Conservation (phyloP, 2,329 filamentous ascomycete genomes). For the Fusarium coicis region DNA sequence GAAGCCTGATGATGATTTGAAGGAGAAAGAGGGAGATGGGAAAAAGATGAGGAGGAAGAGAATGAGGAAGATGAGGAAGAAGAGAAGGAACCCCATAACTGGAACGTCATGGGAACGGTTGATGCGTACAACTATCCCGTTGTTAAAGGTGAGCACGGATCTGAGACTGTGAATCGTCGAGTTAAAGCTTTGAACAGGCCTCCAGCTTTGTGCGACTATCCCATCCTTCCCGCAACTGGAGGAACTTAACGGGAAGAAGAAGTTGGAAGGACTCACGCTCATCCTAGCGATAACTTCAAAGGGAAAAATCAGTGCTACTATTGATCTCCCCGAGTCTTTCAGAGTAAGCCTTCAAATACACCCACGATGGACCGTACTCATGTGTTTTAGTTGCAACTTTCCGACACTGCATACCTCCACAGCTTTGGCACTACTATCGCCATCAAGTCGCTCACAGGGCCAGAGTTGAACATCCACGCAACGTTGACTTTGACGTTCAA, state of each 20-base stretch:
- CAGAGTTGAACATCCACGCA: background rate
- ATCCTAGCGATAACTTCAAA: background rate
- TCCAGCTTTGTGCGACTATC: background rate
- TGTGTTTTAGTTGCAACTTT: too few species aligned
- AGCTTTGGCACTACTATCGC: background rate
- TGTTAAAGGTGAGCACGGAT: background rate
- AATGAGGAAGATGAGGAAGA: background rate
- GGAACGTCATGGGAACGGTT: background rate
- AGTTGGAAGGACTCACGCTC: background rate
- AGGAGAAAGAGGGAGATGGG: background rate
- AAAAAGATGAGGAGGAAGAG: background rate
- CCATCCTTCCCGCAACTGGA: background rate
- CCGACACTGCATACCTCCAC: background rate
- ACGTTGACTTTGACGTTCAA: background rate
- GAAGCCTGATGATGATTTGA: background rate
- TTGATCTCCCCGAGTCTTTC: too few species aligned
- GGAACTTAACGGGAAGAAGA: background rate
- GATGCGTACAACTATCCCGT: background rate
- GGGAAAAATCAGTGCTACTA: background rate
- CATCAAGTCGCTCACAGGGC: accelerated
- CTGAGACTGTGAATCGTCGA: accelerated
- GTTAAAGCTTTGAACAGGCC: background rate
- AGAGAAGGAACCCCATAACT: background rate
- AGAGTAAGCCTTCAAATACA: too few species aligned
- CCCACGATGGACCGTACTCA: too few species aligned